Evolutionary conservation across 169 alveolate species (phyloP), one percentile per base, ranked within the genome.

Genomic region (Nephromyces sp.): DNA sequence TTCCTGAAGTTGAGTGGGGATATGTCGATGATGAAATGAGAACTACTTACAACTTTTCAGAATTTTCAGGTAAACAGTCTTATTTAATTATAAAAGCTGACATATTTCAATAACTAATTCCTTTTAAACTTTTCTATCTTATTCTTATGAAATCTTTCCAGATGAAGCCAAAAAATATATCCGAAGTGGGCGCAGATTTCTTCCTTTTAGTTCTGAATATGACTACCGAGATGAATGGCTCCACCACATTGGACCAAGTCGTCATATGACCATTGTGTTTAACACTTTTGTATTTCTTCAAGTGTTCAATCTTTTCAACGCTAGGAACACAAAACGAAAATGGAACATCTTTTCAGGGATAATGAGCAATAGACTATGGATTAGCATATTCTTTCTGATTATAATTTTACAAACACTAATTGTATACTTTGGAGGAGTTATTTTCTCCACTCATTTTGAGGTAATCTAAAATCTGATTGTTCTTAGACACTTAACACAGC

Each of bases 221-320:
- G 86, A 75, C 22, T 68, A 68, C 32, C 52, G 57, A 57, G 8
- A 32, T 3, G 32, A 51, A 8, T 69, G 68, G 29, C 22, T 5
- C 51, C 53, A 32, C 31, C 76, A 66, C 6, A 62, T 79, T 52
- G 88, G 89, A 21, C 87, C 92, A 8, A 65, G 91, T 25, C 75
- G 88, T 30, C 95, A 89, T 73, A 74, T 84, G 77, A 84, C 96
- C 33, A 64, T 82, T 15, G 84, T 90, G 8, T 92, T 92, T 70
- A 90, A 89, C 75, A 84, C 85, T 15, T 92, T 90, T 66, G 95
- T 92, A 6, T 63, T 82, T 78, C 72, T 90, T 72, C 88, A 89
- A 66, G 25, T 90, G 6, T 88, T 88, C 78, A 92, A 92, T 78
- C 80, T 82, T 77, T 31, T 90, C 24, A 92, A 92, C 75, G 84